Evolutionary conservation across 2,329 filamentous ascomycete genomes (phyloP), one percentile per base, ranked within the genome.

Genomic region (Epichloe elymi): DNA sequence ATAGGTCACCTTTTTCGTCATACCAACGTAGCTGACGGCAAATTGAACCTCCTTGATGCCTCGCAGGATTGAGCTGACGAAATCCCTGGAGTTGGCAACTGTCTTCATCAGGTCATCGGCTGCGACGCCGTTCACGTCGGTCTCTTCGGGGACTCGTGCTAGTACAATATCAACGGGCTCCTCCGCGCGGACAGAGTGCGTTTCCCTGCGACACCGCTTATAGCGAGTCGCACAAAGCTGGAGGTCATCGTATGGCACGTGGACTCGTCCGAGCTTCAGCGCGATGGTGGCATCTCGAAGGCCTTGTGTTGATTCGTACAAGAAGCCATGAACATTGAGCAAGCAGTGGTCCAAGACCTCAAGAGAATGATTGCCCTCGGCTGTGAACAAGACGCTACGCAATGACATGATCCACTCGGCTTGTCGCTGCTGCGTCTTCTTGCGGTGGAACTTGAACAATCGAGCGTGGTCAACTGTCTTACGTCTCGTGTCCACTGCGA

Each of bases 41-140:
- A 98, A 88, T 65, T 98, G 93, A 12, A 98, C 86, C 65, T 98
- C 93, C 64, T 96, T 94, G 57, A 98, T 88, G 48, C 93, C 93
- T 43, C 88, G 81, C 47, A 98, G 72, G 41, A 96, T 84, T 1
- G 93, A 96, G 64, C 86, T 87, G 51, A 90, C 78, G 62, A 98
- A 93, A 56, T 95, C 89, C 60, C 90, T 91, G 0, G 89, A 95
- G 61, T 96, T 90, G 0, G 90, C 90, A 0, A 96, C 86, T 0
- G 86, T 85, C 63, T 87, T 85, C 51, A 90, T 83, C 51, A 95
- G 76, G 33, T 80, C 76, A 50, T 87, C 81, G 54, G 77, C 72
- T 20, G 75, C 73, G 54, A 70, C 86, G n/a, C 80, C 82, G 8
- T 85, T 81, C 35, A 76, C 72, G 36, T 85, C 82, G 19, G 86